Base-by-base conservation (phyloP, 768 basidiomycete species). In the Russula sp. region DNA sequence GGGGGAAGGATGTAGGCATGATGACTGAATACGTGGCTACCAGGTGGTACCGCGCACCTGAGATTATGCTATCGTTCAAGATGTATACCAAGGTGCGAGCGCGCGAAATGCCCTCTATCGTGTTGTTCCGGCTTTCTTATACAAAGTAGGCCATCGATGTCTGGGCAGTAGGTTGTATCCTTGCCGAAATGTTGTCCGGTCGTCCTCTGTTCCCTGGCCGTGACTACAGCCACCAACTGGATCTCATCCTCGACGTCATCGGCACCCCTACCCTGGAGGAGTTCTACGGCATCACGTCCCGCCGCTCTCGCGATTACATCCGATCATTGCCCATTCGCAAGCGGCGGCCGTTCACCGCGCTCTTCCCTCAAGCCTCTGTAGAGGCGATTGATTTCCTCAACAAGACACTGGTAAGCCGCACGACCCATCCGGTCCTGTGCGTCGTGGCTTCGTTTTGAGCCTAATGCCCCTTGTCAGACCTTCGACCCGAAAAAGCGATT, bases 11-110 rank as follows among this genome's bases (percentile, higher is more conserved):
- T 68, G 76, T 78, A 25, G 85, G 86, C 2, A 70, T 86, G 61
- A 86, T 87, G 86, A 87, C 86, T 25, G 87, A 89, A 75, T 92
- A 91, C 68, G 93, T 96, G 56, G 92, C 93, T 2, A 95, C 93
- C 56, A 76, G 93, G 57, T 95, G 91, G 93, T 96, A 94, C 72
- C 84, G 91, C 51, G 93, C 93, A 0, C 92, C 92, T 0, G 93
- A 96, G 73, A 93, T 95, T 70, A 96, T 96, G 93, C 78, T 94
- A 55, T 90, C 88, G 3, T 94, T 93, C 83, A 91, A 92, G 76
- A 88, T 88, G 84, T 87, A 88, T 71, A 86, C 85, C 59, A 86
- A 86, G 78, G 86, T 83, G 65, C 32, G 67, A 41, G 38, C 25
- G 42, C 56, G 43, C 29, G 36, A 51, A 42, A 66, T 57, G 20